phyloP scores from a whole-genome alignment of 768 basidiomycete genomes.

The Rossbeevera mucosa region DNA sequence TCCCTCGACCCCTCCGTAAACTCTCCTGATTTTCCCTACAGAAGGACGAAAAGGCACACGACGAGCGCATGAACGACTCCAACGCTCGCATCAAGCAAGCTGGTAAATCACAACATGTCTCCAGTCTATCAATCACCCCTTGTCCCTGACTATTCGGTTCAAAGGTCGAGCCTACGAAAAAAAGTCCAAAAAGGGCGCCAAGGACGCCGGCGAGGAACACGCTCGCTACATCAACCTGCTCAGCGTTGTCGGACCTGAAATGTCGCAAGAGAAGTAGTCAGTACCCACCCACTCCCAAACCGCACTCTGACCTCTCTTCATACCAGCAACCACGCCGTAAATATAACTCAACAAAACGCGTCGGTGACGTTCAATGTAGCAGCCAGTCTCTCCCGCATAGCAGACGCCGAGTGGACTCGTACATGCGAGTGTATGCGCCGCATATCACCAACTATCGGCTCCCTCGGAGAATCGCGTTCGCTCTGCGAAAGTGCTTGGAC shows the following conservation, averaged over 20 bases:
- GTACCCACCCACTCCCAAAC: constrained; percentile 28
- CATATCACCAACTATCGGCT: constrained; percentile 61
- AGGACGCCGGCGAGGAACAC: constrained; percentile 69
- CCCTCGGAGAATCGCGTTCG: constrained; percentile 67
- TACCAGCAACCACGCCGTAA: constrained; percentile 65
- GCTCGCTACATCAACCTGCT: constrained; percentile 72
- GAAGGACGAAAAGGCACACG: constrained; percentile 80
- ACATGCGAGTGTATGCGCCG: constrained; percentile 68
- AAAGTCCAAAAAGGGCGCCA: constrained; percentile 69
- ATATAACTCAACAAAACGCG: constrained; percentile 58
- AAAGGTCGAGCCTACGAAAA: constrained; percentile 72
- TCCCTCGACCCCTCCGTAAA: background rate
- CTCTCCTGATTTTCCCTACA: constrained; percentile 25
- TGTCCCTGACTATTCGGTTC: constrained; percentile 4
- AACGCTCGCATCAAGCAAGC: constrained; percentile 78
- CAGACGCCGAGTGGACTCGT: constrained; percentile 74
- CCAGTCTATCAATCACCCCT: background rate
- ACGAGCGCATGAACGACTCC: constrained; percentile 60
- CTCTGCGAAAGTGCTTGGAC: constrained; percentile 76
- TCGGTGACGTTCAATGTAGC: constrained; percentile 57
- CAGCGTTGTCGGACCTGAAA: constrained; percentile 67
- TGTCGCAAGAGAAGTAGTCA: constrained; percentile 77
- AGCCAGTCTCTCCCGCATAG: constrained; percentile 62
- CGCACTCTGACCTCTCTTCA: constrained; percentile 40
- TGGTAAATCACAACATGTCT: constrained; percentile 33